These are phyloP conservation scores for Rhodotorula glutinis DNA, from an alignment of 1,284 basidiomycete species.

Conservation along the genomic window DNA sequence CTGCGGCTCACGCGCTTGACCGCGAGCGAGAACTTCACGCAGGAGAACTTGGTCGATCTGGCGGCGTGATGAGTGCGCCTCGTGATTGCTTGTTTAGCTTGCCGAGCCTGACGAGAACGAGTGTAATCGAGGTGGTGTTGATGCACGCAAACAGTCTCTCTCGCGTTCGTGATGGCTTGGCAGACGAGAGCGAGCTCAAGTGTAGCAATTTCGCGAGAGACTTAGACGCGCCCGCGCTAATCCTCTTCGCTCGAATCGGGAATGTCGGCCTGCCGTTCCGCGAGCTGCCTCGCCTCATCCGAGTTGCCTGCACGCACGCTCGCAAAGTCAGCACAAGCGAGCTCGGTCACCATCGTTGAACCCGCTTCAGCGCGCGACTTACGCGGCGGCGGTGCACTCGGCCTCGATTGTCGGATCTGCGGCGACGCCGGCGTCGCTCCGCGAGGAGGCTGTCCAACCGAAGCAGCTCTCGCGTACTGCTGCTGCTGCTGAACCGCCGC, in stretches of 20 bases:
- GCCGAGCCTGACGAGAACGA: too few relatives aligned
- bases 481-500: slow-evolving; percentile 11
- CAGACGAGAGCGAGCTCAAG: too few relatives aligned
- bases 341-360: not conserved
- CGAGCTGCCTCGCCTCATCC: slow-evolving; percentile 6
- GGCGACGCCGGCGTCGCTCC: not conserved
- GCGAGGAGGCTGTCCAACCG: too few relatives aligned
- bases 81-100: too few relatives aligned
- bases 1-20: too few relatives aligned
- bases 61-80: too few relatives aligned
- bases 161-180: too few relatives aligned
- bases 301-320: not conserved
- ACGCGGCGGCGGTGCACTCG: not conserved
- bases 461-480: not conserved
- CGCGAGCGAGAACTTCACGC: too few relatives aligned
- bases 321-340: not conserved
- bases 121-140: too few relatives aligned
- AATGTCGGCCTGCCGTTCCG: slow-evolving; percentile 8
- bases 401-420: not conserved
- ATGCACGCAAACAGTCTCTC: not conserved
- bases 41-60: too few relatives aligned
- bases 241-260: slow-evolving; percentile 19
- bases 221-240: not conserved
- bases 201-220: too few relatives aligned
- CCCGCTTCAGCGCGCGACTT: not conserved